Conservation (phyloP, 148 eudicot species). For the Dianthus caryophyllus region DNA sequence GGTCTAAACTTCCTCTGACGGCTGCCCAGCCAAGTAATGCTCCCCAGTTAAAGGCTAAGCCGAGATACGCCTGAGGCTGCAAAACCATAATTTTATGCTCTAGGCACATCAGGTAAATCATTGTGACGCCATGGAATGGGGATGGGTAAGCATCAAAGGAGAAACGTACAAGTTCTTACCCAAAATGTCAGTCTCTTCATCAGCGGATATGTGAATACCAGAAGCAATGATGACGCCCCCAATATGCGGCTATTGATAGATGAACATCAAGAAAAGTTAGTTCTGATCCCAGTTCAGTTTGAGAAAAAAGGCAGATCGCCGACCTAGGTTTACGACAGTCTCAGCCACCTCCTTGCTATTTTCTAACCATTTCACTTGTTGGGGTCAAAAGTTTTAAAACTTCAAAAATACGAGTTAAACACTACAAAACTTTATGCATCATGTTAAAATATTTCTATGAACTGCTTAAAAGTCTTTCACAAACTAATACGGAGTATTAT, state of each 20-base stretch:
- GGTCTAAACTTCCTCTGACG: constrained; percentile 78
- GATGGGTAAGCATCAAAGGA: not conserved
- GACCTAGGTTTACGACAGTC: not conserved
- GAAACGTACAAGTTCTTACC: constrained; percentile 40
- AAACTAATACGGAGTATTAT: too few relatives aligned
- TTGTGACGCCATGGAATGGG: not conserved
- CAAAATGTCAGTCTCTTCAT: constrained; percentile 98
- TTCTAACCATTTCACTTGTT: too few relatives aligned
- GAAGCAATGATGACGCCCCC: constrained; percentile 93
- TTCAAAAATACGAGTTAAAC: too few relatives aligned
- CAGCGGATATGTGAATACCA: constrained; percentile 90
- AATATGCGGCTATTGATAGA: constrained; percentile 52
- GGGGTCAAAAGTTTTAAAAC: too few relatives aligned
- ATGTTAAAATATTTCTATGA: too few relatives aligned
- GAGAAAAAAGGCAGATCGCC: not conserved
- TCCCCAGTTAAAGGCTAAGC: constrained; percentile 97
- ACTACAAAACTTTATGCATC: too few relatives aligned
- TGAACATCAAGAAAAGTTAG: not conserved
- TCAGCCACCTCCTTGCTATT: too few relatives aligned
- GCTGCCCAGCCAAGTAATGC: constrained; percentile 99
- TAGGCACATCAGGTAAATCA: constrained; percentile 10
- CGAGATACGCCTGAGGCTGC: constrained; percentile 98
- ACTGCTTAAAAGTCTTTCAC: too few relatives aligned
- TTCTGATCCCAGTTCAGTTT: not conserved
- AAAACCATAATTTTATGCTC: constrained; percentile 19